Conservation (phyloP, 169 alveolate genomes). For the Cryptosporidium meleagridis region DNA sequence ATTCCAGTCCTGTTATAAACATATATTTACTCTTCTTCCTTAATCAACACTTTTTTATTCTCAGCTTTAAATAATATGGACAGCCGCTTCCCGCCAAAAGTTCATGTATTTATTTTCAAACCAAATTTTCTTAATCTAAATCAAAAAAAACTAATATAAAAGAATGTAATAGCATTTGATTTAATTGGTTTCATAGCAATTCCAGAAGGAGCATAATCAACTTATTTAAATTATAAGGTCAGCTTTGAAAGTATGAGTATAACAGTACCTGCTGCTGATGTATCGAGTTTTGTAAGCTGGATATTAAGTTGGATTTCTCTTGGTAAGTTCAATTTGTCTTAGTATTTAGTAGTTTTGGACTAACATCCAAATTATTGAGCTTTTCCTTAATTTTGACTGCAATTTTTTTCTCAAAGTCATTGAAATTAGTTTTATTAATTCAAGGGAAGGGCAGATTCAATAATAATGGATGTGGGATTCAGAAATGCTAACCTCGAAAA, state of each 20-base stretch:
- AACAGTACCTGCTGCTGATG: slow-evolving; percentile 53
- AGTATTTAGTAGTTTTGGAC: neutral
- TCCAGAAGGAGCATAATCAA: neutral
- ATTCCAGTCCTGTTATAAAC: neutral
- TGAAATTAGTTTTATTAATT: neutral
- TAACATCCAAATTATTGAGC: neutral
- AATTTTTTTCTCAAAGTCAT: neutral
- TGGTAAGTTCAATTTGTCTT: slow-evolving; percentile 13
- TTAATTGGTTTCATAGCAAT: neutral
- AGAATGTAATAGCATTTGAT: neutral
- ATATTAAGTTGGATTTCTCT: slow-evolving; percentile 67
- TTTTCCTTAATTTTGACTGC: neutral
- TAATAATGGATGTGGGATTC: neutral
- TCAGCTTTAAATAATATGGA: neutral
- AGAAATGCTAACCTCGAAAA: neutral
- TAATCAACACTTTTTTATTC: neutral
- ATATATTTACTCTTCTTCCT: neutral
- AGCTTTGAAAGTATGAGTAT: slow-evolving; percentile 14
- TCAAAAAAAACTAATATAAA: neutral
- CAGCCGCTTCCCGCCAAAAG: neutral
- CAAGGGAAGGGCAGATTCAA: neutral
- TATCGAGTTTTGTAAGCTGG: slow-evolving; percentile 71
- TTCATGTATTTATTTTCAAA: neutral
- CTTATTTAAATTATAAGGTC: neutral
- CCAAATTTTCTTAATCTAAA: neutral